Evolutionary conservation across 2,329 filamentous ascomycete genomes (phyloP), one percentile per base, ranked within the genome.

Genomic region (Mariannaea elegans): DNA sequence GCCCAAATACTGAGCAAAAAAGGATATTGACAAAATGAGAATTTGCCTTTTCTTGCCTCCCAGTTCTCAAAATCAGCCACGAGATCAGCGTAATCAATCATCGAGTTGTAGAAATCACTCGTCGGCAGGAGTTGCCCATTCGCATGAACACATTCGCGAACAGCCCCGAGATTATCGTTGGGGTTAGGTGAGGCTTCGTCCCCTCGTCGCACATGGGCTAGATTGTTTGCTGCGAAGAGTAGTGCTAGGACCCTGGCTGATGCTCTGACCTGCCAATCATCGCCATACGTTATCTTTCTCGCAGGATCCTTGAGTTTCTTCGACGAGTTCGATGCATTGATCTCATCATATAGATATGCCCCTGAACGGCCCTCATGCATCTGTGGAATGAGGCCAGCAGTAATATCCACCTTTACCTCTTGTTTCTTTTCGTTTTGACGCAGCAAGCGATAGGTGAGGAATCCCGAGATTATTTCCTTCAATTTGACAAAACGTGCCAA

Each of bases 1-100:
- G 93, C 90, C 81, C 92, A 94, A 65, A 97, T 93, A 62, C 93
- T 97, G 38, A 97, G 82, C 66, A 97, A 89, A 70, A 97, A 96
- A 0, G 94, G 93, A 70, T 96, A 97, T 72, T 97, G 92, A 72
- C 93, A 97, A 72, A 97, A 97, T 0, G 91, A 86, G 72, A 97
- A 97, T 65, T 88, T 92, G 18, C 84, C 83, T 50, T 84, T 84
- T 64, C 85, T 89, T 4, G 86, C 84, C 72, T 97, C 93, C 94
- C 94, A 97, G 9, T 87, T 84, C 71, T 97, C 92, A 70, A 96
- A 97, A 73, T 97, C 94, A 0, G 86, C 86, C 45, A 95, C 86
- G 7, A 97, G 82, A 71, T 97, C 92, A n/a, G 89, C 87, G 68
- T 92, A 93, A 72, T 97, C 94, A 9, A 97, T 84, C 59, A 97